These are phyloP conservation scores for Lachnellula cervina DNA, from an alignment of 2,329 filamentous ascomycete genomes.

Conservation along the genomic window DNA sequence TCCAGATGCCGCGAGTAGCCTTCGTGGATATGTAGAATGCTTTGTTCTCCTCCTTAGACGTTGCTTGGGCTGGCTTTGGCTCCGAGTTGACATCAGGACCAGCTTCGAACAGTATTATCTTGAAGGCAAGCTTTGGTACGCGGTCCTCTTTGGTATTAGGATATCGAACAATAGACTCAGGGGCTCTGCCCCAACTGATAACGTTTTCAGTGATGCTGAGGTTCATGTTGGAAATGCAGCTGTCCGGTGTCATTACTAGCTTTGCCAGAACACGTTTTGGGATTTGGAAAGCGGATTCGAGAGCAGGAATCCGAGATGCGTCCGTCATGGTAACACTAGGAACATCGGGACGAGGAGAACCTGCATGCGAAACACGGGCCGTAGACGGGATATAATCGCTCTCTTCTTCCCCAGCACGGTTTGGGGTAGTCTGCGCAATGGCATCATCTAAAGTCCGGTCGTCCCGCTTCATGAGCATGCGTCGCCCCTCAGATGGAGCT, in stretches of 20 bases:
- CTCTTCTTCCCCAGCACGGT: background rate
- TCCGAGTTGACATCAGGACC: conserved; percentile 37
- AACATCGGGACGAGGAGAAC: background rate
- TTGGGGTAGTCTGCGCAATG: conserved; percentile 3
- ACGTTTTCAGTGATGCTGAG: conserved; percentile 63
- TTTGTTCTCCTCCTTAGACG: conserved; percentile 32
- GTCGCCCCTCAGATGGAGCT: conserved; percentile 23
- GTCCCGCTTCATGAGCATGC: conserved; percentile 27
- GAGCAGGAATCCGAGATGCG: conserved; percentile 1
- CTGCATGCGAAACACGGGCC: conserved; percentile 6
- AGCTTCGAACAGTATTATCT: conserved; percentile 67
- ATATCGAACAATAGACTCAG: conserved; percentile 64
- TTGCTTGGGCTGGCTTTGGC: conserved; percentile 56
- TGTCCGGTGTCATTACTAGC: conserved; percentile 61
- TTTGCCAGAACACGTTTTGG: conserved; percentile 53
- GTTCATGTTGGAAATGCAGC: conserved; percentile 56
- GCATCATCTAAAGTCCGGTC: conserved; percentile 19
- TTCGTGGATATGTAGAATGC: conserved; percentile 76
- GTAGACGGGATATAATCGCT: conserved; percentile 9
- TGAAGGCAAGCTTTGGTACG: conserved; percentile 77
- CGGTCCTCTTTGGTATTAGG: conserved; percentile 57
- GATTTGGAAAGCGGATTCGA: conserved; percentile 24
- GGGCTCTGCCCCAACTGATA: conserved; percentile 72
- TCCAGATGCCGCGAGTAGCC: conserved; percentile 66
- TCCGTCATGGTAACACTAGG: background rate